Evolutionary conservation across 2,329 filamentous ascomycete genomes (phyloP).

Genomic region (Coniochaeta hoffmannii): DNA sequence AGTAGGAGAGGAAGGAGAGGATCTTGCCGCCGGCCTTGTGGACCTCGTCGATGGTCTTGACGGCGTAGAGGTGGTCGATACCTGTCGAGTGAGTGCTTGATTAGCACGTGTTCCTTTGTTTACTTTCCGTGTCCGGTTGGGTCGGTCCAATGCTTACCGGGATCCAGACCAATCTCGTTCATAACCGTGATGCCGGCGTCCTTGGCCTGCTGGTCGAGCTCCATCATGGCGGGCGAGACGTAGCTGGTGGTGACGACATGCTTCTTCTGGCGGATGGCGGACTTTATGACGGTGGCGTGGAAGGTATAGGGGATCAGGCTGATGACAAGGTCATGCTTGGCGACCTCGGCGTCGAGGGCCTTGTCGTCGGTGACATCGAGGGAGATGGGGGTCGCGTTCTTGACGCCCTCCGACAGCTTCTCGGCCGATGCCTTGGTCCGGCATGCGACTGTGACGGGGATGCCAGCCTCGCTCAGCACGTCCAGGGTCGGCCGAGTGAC

Average conservation of each 20-base stretch:
- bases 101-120: neutral
- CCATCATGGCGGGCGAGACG: conserved; percentile 85
- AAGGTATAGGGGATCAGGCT: conserved; percentile 85
- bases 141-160: neutral
- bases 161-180: conserved; percentile 77
- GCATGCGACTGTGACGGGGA: conserved; percentile 51
- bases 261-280: conserved; percentile 88
- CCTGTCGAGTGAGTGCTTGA: conserved; percentile 22
- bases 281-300: conserved; percentile 86
- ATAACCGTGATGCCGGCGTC: conserved; percentile 92
- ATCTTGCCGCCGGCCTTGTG: conserved; percentile 84
- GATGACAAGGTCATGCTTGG: conserved; percentile 72
- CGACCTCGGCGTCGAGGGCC: conserved; percentile 74
- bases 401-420: conserved; percentile 64
- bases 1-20: conserved; percentile 73
- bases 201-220: conserved; percentile 76
- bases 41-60: conserved; percentile 84
- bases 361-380: conserved; percentile 73
- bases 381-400: conserved; percentile 67
- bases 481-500: conserved; percentile 60
- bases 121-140: neutral
- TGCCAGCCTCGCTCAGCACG: conserved; percentile 51
- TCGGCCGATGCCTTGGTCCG: conserved; percentile 62
- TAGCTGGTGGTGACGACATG: conserved; percentile 94
- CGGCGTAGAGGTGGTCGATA: conserved; percentile 70